Percentiles rank a stretch among this genome's conserved stretches.
These are phyloP conservation scores for Sicyos baderoa DNA, from an alignment of 306 rosid genomes.

Conservation along the genomic window DNA sequence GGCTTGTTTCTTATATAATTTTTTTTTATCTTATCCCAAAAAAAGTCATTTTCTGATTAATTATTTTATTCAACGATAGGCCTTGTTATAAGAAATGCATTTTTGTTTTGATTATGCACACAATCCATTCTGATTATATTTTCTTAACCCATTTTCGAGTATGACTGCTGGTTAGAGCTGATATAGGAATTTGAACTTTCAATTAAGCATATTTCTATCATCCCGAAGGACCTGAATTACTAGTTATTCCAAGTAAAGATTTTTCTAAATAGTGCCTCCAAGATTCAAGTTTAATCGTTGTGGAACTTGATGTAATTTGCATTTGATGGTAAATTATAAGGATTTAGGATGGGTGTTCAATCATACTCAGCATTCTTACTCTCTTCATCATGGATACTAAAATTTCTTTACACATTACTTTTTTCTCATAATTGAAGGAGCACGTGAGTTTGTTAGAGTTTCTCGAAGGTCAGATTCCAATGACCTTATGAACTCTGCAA, in stretches of 20 bases:
- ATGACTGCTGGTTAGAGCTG: neutral
- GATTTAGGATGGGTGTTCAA: constrained; percentile 3
- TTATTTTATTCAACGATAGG: neutral
- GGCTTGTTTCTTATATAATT: no score
- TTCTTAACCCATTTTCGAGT: neutral
- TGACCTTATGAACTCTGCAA: constrained; percentile 59
- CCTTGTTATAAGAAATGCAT: neutral
- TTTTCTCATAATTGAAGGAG: no score
- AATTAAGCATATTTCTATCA: neutral
- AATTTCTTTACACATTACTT: neutral
- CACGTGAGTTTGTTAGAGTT: constrained; percentile 59
- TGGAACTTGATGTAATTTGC: neutral
- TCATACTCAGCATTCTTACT: neutral
- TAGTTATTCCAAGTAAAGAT: neutral
- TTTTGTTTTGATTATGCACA: neutral
- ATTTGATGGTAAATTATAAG: neutral
- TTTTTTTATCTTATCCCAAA: no score
- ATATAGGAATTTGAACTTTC: neutral
- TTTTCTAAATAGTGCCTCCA: neutral
- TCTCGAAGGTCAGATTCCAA: constrained; percentile 65
- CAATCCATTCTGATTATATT: neutral
- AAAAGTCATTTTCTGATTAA: neutral
- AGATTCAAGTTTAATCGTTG: neutral
- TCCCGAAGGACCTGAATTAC: neutral
- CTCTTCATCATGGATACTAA: neutral